Base-by-base conservation (phyloP, 805 yeast species). In the Candida stauntonica region DNA sequence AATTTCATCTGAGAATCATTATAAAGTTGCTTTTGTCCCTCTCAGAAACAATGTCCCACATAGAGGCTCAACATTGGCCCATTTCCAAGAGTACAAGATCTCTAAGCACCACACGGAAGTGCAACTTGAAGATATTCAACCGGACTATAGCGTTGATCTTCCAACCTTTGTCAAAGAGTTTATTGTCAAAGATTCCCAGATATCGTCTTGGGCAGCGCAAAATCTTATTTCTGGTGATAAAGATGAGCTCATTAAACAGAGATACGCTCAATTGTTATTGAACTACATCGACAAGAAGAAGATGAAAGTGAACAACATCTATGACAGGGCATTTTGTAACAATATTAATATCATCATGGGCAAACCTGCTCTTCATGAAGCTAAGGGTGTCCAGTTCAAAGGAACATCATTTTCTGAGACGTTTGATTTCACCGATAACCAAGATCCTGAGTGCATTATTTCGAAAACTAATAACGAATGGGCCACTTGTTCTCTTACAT, bases 401-500 rank as follows among this genome's bases (percentile, higher is more conserved):
- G 33, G 45, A 2, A 50, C 36, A 4, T 31, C 43, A 9, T 48
- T 55, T 32, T 17, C 33, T 1, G 58, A 55, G 35, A 26, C 45
- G 2, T 55, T 55, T 35, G 36, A 46, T 18, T 38, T 52, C 14
- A 26, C 30, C 2, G 31, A 30, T 2, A 34, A 38, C 11, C 31
- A 31, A 6, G 46, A 50, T 13, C 16, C 35, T 8, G 44, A 45
- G 5, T 17, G 15, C 7, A 3, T 52, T 7, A 15, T 26, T 3
- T 54, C 60, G 1, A 27, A 38, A 4, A 31, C 42, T 12, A 47
- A 37, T 5, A 48, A 45, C 17, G 24, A 18, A 21, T 55, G 58
- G 59, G 44, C 52, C 7, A 50, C 58, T 26, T 55, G 60, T 31
- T 26, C 48, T 7, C 26, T 55, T 3, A 52, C 55, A 2, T 45